These are phyloP conservation scores for Macaranga tanarius DNA, from an alignment of 441 rosid genomes.

Conservation along the genomic window DNA sequence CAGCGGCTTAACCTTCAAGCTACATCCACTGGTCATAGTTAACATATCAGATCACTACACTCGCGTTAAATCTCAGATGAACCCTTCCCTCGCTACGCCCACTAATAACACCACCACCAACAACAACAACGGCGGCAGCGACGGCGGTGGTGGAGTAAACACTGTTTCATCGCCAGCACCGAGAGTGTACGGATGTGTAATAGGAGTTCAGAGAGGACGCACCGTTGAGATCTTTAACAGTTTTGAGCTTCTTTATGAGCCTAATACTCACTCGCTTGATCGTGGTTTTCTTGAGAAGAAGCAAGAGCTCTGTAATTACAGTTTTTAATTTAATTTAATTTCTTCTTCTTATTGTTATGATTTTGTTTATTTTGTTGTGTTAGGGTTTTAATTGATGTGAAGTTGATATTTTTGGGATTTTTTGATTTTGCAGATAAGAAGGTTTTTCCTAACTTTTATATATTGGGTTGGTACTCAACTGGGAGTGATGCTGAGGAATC, in stretches of 20 bases:
- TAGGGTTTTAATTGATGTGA: constrained; percentile 2
- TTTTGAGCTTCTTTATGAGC: constrained; percentile 91
- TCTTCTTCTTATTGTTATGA: neutral
- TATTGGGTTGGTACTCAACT: constrained; percentile 94
- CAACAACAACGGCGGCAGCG: constrained; percentile 31
- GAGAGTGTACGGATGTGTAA: constrained; percentile 89
- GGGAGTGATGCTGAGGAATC: constrained; percentile 87
- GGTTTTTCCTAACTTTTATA: constrained; percentile 85
- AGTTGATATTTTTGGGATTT: neutral
- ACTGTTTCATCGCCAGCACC: constrained; percentile 35
- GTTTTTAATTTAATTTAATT: neutral
- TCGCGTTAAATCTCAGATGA: constrained; percentile 81
- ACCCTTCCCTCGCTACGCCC: constrained; percentile 38
- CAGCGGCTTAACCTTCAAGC: constrained; percentile 95
- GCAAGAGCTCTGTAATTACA: constrained; percentile 81
- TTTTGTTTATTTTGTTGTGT: neutral
- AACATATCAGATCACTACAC: constrained; percentile 94
- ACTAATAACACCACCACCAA: constrained; percentile 24
- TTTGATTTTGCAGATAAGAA: constrained; percentile 58
- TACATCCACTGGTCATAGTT: constrained; percentile 89
- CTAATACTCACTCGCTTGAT: constrained; percentile 63
- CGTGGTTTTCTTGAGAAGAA: constrained; percentile 89
- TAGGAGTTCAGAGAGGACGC: constrained; percentile 90
- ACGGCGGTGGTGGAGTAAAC: constrained; percentile 33
- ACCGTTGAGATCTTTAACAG: constrained; percentile 98